Evolutionary conservation across 805 yeast species (phyloP), one percentile per base, ranked within the genome.

Genomic region (Candida palmyrensis): DNA sequence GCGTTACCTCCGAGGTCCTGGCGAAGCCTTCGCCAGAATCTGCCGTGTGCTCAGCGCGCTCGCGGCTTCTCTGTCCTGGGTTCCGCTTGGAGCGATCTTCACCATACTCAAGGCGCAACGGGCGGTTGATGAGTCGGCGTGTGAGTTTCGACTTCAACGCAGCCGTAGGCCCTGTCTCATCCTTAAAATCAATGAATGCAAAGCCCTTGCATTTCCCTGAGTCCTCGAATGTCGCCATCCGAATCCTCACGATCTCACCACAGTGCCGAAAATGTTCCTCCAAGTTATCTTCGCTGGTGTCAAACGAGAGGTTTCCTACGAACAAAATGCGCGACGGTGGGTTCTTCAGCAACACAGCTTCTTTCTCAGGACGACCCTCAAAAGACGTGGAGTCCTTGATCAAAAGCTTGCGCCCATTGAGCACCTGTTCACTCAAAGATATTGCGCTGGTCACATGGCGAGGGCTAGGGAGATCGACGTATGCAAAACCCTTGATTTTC

Each of bases 191-290:
- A 22, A 90, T 65, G 51, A 92, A 90, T 1, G 96, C 88, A 65
- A 90, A 90, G 2, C 97, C 97, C 58, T 92, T 92, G 67, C 97
- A 90, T 54, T 89, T 90, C 1, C 97, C 97, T 32, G 83, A 66
- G 54, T 90, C 98, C 60, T 92, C 88, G 59, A 90, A 90, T n/a
- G 98, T 89, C 3, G 97, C 97, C 94, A 89, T 90, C 57, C 98
- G 75, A 34, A 90, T 76, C 44, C 76, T 76, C 18, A 68, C 61
- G 38, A 94, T 90, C 42, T 83, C 88, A 25, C 97, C 97, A 61
- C 95, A 88, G 49, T 82, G 90, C 57, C 82, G 82, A 67, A 90
- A 90, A 42, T 85, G 95, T 45, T 77, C 82, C 43, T 77, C 79
- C 27, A 90, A 63, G 41, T 78, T 58, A 19, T 83, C 94, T 40